Percentiles rank a stretch among this genome's conserved stretches.
These are phyloP conservation scores for Calonectria fujianensis DNA, from an alignment of 2,329 filamentous ascomycete genomes.

Conservation along the genomic window DNA sequence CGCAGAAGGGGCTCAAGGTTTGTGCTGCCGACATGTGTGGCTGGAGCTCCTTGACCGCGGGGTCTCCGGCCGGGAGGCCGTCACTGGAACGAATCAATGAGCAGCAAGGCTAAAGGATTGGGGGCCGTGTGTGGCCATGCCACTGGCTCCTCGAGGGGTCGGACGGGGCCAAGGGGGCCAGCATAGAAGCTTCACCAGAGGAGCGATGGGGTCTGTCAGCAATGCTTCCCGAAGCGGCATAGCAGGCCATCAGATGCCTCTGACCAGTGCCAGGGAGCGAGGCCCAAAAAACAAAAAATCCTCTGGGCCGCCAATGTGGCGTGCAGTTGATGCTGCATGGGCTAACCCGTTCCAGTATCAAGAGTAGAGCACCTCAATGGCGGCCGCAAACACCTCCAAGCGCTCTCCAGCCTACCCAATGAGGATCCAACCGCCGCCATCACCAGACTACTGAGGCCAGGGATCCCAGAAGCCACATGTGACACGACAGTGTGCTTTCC, in stretches of 20 bases:
- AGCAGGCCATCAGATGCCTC: conserved; percentile 37
- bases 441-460: neutral
- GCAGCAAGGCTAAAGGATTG: conserved; percentile 26
- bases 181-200: conserved; percentile 30
- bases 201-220: conserved; percentile 43
- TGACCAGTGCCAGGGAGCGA: conserved; percentile 28
- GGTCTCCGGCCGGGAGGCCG: conserved; percentile 54
- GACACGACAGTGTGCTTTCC: conserved; percentile 10
- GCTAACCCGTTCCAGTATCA: conserved; percentile 42
- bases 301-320: conserved; percentile 38
- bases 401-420: conserved; percentile 33
- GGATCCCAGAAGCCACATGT: conserved; percentile 8
- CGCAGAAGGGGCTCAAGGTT: conserved; percentile 36
- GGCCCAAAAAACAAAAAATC: conserved; percentile 39
- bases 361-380: conserved; percentile 42
- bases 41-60: conserved; percentile 52
- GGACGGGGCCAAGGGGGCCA: conserved; percentile 15
- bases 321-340: conserved; percentile 37
- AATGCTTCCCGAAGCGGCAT: conserved; percentile 48
- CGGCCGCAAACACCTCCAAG: conserved; percentile 31
- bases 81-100: conserved; percentile 46
- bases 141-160: conserved; percentile 11
- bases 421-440: neutral
- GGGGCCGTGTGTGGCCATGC: conserved; percentile 48
- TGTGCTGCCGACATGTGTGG: conserved; percentile 46